Percentiles rank a stretch among this genome's conserved stretches.
phyloP scores from a whole-genome alignment of 495 filamentous ascomycete genomes.

The Aspergillus egyptiacus region DNA sequence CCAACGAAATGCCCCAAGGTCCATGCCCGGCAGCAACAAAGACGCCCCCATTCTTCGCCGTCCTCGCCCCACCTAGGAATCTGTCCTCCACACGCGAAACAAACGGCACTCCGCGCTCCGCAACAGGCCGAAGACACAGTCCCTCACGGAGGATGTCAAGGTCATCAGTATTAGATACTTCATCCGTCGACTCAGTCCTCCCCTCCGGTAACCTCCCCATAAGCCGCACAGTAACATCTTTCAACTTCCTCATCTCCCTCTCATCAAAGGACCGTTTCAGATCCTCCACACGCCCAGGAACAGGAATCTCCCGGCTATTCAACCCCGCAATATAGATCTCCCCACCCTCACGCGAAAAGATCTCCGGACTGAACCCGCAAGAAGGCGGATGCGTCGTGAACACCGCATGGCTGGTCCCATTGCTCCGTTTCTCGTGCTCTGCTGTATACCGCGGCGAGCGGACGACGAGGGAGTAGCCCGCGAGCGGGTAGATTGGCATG shows the following conservation, averaged over 20 bases:
- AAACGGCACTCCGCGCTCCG: conserved; percentile 55
- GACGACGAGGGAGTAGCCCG: conserved; percentile 66
- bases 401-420: conserved; percentile 57
- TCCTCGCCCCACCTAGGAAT: conserved; percentile 47
- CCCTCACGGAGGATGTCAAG: conserved; percentile 59
- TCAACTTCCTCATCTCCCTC: conserved; percentile 45
- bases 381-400: conserved; percentile 51
- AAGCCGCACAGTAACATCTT: conserved; percentile 48
- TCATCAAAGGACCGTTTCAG: conserved; percentile 41
- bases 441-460: conserved; percentile 51
- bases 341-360: conserved; percentile 58
- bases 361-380: conserved; percentile 61
- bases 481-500: conserved; percentile 55
- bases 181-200: conserved; percentile 16
- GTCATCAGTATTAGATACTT: conserved; percentile 38
- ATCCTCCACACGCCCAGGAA: conserved; percentile 48
- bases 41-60: conserved; percentile 50
- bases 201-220: conserved; percentile 37
- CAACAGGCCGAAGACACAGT: conserved; percentile 69
- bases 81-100: conserved; percentile 49
- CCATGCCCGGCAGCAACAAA: conserved; percentile 70
- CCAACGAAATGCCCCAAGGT: conserved; percentile 61
- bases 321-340: conserved; percentile 72
- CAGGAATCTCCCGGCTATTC: conserved; percentile 51
- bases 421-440: conserved; percentile 21